phyloP scores from a whole-genome alignment of 305 asterid species.

The Petunia hybrid region DNA sequence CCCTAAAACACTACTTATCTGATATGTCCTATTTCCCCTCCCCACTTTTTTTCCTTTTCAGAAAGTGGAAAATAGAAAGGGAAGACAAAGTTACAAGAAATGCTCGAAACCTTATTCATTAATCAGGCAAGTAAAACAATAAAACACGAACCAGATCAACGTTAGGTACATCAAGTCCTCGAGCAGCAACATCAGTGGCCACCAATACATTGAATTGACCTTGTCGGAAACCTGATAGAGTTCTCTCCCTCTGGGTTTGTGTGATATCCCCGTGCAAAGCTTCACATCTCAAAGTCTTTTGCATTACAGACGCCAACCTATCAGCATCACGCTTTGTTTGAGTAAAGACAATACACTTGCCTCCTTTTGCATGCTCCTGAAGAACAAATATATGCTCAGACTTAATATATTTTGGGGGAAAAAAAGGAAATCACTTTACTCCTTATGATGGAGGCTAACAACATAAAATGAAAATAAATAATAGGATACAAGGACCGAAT shows the following conservation, averaged over 20 bases:
- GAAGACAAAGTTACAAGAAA: constrained; percentile 17
- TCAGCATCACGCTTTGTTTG: constrained; percentile 99
- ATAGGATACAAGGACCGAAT: constrained; percentile 2
- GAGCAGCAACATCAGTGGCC: constrained; percentile 96
- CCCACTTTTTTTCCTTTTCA: not conserved
- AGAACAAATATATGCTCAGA: constrained; percentile 21
- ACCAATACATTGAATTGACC: constrained; percentile 74
- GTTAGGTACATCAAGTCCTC: constrained; percentile 98
- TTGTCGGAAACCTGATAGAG: constrained; percentile 78
- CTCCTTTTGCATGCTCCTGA: constrained; percentile 94
- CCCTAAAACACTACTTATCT: not conserved
- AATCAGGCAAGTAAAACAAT: not conserved
- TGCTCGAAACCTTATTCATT: not conserved
- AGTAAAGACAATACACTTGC: constrained; percentile 87
- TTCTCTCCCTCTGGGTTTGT: constrained; percentile 87
- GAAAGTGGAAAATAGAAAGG: not conserved
- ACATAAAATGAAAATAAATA: not conserved
- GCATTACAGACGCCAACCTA: constrained; percentile 73
- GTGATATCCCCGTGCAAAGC: constrained; percentile 95
- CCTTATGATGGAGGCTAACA: not conserved
- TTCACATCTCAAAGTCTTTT: constrained; percentile 72
- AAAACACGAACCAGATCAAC: constrained; percentile 77
- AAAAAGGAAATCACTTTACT: constrained; percentile 23
- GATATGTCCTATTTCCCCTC: not conserved
- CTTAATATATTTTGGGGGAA: not conserved